Base-by-base conservation (phyloP, 1,284 basidiomycete genomes). In the Cryptococcus sp. region DNA sequence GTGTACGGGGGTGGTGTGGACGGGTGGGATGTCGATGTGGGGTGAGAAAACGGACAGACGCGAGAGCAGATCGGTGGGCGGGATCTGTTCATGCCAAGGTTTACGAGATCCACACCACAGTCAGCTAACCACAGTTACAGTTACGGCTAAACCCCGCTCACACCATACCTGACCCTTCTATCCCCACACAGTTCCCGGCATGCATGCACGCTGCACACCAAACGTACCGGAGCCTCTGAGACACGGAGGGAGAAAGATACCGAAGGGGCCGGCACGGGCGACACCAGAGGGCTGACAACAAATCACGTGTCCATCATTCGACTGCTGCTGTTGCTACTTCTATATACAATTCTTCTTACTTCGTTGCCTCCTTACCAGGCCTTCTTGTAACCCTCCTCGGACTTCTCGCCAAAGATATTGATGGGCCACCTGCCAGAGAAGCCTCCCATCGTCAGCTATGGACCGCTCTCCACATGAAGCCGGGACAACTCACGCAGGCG, bases 361-460 rank as follows among this genome's bases (percentile, higher is more conserved):
- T 12, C 39, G 20, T 38, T 37, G 20, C 13, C n/a, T 20, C 48
- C 21, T 9, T 62, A 69, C 63, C 63, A 69, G n/a, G 67, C 60
- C 62, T 77, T 73, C 72, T 80, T 65, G 28, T 74, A 75, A 0
- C 55, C 60, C 73, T 81, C 77, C 79, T 90, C 88, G 39, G 73
- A 75, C n/a, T 76, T 76, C 71, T 86, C 85, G 53, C 78, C 78
- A 69, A 89, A 89, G 52, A 87, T 73, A 72, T 85, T 81, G 74
- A 89, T 82, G 62, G 83, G 81, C 88, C 87, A 89, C 58, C 76
- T 78, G 12, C 13, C 18, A 33, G 28, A 33, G 5, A 9, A 5
- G 28, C 9, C 28, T 33, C 28, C 28, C 28, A 2, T 33, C 23
- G 5, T 33, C 23, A 15, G 0, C 3, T 7, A 49, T 24, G 24